Base-by-base conservation (phyloP, 2,329 filamentous ascomycete genomes). In the Colletotrichum acutatum region DNA sequence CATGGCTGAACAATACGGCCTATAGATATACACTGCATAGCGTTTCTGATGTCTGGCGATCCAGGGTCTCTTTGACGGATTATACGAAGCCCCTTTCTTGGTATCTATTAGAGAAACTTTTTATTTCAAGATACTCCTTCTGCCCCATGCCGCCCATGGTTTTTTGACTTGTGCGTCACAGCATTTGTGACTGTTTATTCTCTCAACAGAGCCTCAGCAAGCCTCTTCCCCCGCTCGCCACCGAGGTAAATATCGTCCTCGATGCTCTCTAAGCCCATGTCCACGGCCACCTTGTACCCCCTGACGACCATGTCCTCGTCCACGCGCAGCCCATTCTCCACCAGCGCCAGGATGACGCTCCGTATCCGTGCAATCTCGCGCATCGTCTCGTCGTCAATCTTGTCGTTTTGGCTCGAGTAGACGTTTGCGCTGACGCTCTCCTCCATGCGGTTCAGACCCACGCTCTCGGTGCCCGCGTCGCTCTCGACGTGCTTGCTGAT, bases 351-450 rank as follows among this genome's bases (percentile, higher is more conserved):
- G 68, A 99, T 93, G 69, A 97, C 93, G 26, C 94, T 94, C 46
- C 93, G 89, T 58, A 98, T 88, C 72, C 95, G 88, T 19, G 94
- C 92, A 82, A 99, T 98, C 86, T 98, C 97, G 74, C 92, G 90
- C 86, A 97, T 91, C 19, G 95, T 96, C 62, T 91, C 90, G 2
- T 90, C 85, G 26, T 90, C 86, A 75, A 99, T 95, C 69, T 90
- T 88, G 80, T 98, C 96, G 80, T 99, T 99, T 85, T 98, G 95
- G 80, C 94, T 97, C 68, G 94, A 97, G 84, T 99, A 99, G 77
- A 98, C 95, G 66, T 92, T 94, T 78, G 91, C 91, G 75, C 92
- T 95, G 24, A 97, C 93, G 77, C 87, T 91, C 84, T 99, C 97
- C 82, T 98, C 97, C 81, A 98, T 89, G 76, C 94, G 90, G 66